Conservation (phyloP, 2,329 filamentous ascomycete genomes). For the Plenodomus lindquistii region DNA sequence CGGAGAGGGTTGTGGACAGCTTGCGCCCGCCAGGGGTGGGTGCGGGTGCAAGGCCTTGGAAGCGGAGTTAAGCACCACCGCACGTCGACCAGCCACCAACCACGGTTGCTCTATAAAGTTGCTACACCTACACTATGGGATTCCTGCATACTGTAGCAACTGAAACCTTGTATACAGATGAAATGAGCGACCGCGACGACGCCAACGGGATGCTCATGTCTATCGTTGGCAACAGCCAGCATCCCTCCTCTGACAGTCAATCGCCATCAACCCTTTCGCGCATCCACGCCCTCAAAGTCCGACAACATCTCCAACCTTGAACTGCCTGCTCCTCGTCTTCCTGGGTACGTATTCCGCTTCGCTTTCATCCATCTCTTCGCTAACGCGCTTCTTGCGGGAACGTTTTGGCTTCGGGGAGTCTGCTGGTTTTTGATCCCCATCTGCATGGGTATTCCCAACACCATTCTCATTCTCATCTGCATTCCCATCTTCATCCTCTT, state of each 20-base stretch:
- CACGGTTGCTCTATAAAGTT: too few species aligned
- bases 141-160: too few species aligned
- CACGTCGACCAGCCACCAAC: too few species aligned
- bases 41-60: background rate
- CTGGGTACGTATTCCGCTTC: conserved; percentile 15
- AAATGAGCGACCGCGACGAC: too few species aligned
- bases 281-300: background rate
- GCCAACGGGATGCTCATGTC: too few species aligned
- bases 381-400: conserved; percentile 13
- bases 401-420: conserved; percentile 5
- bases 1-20: background rate
- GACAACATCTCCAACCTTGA: background rate
- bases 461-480: conserved; percentile 1
- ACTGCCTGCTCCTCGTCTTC: conserved; percentile 16
- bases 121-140: too few species aligned
- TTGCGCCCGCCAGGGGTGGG: conserved; percentile 7
- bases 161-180: too few species aligned
- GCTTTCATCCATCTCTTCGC: conserved; percentile 2
- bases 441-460: background rate
- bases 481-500: background rate
- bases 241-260: too few species aligned
- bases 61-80: background rate
- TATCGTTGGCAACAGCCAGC: too few species aligned
- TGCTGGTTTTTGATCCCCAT: background rate
- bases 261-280: background rate